Evolutionary conservation across 139 green algal genomes (phyloP), one percentile per base, ranked within the genome.

Genomic region (Micractinium conductrix): DNA sequence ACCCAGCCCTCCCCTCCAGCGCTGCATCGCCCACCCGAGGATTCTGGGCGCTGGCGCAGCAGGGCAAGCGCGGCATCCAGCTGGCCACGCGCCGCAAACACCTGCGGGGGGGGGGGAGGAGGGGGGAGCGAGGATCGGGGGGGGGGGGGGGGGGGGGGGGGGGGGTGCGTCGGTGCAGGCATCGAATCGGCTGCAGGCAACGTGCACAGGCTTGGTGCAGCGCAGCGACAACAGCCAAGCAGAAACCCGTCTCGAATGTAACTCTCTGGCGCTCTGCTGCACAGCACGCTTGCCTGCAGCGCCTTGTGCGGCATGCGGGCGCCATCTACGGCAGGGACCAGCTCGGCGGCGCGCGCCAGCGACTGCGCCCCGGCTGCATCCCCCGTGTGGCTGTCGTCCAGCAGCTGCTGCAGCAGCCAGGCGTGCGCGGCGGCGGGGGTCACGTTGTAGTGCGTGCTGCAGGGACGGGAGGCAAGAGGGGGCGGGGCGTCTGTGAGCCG

Each of bases 41-140:
- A 58, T 58, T 43, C 55, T 28, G 69, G 62, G 40, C 71, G 73
- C 42, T 88, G 80, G 43, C 87, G 79, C 72, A 89, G 86, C 81
- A 94, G 79, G 22, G 80, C 45, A 38, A 94, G 89, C 43, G 91
- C 91, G 35, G 85, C 86, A 35, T 74, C 60, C 37, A 63, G 78
- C 33, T 48, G 63, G n/a, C 75, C 75, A 5, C 53, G n/a, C 7
- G 48, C 38, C 5, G 75, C 75, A 72, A 81, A 81, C 37, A 70
- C 75, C 75, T 81, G 75, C 53, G 21, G 10, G 9, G 3, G 45
- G 45, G 1, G 33, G 2, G 45, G 9, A n/a, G 73, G 67, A 37
- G 14, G 6, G 33, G n/a, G 14, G n/a, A 17, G 53, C n/a, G n/a
- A n/a, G 45, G 45, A 0, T 24, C 10, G 45, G 9, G 44, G 73